Evolutionary conservation across 2,329 filamentous ascomycete species (phyloP), one percentile per base, ranked within the genome.

Genomic region (Pseudonectria buxi): DNA sequence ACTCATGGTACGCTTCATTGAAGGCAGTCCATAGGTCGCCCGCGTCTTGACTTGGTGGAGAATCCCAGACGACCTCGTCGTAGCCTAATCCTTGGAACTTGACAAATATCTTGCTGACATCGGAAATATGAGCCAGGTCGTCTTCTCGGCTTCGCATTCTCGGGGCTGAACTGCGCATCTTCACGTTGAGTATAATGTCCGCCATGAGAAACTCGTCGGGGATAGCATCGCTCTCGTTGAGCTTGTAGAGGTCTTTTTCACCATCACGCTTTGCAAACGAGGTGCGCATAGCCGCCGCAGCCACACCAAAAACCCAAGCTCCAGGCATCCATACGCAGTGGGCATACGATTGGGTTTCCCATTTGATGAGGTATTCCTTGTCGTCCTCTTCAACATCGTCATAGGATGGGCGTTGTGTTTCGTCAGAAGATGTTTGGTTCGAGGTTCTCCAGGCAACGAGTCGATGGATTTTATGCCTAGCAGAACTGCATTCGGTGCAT

Each of bases 61-160:
- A 71, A 49, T 95, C 89, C 90, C 90, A 95, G 0, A 94, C 88
- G 1, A 79, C 76, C 40, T 95, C 88, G 44, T 95, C 87, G 53
- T 98, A 96, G 5, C 81, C 74, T 7, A 98, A 73, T 10, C 92
- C 92, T 59, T 94, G 87, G 59, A 89, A 96, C 57, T 98, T 98
- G 63, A 94, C 84, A 32, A 82, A 74, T 0, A 87, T 81, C 49
- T 79, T 74, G 32, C 78, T 72, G 14, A 98, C 78, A 46, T 87
- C 75, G 24, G 75, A 72, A 27, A 90, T 79, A 4, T 83, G 78
- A 26, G 73, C 73, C 41, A 87, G 68, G 50, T 92, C 86, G 12
- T 82, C 72, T 33, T 81, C 76, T 46, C 83, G 78, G 16, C 74
- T 78, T 24, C 72, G 71, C 10, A 76, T 62, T 6, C 40, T 62